Evolutionary conservation across 176 grass and related monocot genomes (phyloP), one percentile per base, ranked within the genome.

Genomic region (Rhynchospora pubera): DNA sequence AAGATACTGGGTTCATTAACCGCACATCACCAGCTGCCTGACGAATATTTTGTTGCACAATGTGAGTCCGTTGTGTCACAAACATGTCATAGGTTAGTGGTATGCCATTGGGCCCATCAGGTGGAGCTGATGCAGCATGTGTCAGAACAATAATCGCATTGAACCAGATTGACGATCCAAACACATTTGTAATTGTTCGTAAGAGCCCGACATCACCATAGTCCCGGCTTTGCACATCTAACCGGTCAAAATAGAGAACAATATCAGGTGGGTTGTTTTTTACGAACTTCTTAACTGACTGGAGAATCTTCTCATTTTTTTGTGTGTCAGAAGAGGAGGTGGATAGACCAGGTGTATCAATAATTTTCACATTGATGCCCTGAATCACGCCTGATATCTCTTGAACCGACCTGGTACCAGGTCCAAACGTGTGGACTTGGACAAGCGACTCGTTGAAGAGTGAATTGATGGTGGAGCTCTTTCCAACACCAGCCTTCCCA

Each of bases 1-100:
- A 59, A 58, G 92, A 89, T 42, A 99, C 92, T 4, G 96, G 96
- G 73, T 99, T 99, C 96, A 99, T 95, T 24, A 99, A 88, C 55
- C 91, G 90, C 39, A 95, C 85, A 85, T 99, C 92, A 23, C 91
- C 87, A 9, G 96, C 92, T 66, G 92, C 92, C 83, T 95, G 92
- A 57, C 92, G 89, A 81, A 99, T 99, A 83, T 92, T 89, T 89
- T 99, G 96, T 77, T 99, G 92, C 67, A 99, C 91, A 53, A 98
- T 90, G 85, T 98, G 92, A 77, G 92, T 92, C 60, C 96, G 78
- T 67, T 98, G 96, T 42, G 92, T 93, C 78, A 94, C 88, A 82
- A 98, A 98, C 90, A 93, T 98, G 74, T 98, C 96, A 88, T 98
- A 98, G 80, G 92, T 98, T 60, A 98, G 72, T 72, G 96, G 90